Base-by-base conservation (phyloP, 208 protist species). In the Trypanosoma lewisi region DNA sequence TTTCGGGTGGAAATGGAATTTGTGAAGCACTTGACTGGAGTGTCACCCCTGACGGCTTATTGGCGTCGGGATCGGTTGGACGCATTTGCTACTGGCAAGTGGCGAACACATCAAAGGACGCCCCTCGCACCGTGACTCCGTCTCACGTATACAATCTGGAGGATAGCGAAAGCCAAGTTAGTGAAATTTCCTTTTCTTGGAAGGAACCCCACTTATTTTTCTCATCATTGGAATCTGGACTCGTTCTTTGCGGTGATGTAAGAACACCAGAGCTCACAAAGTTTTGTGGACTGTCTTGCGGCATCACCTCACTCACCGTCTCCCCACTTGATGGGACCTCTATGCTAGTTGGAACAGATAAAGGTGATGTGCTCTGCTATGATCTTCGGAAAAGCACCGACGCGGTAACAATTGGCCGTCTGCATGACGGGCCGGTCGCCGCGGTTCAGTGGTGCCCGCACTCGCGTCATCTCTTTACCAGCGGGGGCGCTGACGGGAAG, bases 391-490 rank as follows among this genome's bases (percentile, higher is more conserved):
- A 83, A 44, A 86, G 68, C 60, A 62, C 56, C 21, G 59, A 75
- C 50, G 73, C 83, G 4, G 68, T 93, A 23, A 23, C 42, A 33
- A 72, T 82, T 41, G 57, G 75, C 33, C 63, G 71, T 6, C 61
- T 91, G 54, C 87, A 95, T 59, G 52, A 23, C 14, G 78, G 70
- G 2, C 80, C 90, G 57, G 85, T 95, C 44, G 88, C 80, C 30
- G 67, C 68, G 25, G 23, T 90, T 25, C 70, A 82, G 67, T 96
- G 91, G 87, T 96, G 87, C 55, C 87, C 88, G 17, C 87, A 95
- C 79, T 88, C 86, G 3, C 73, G 68, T 0, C 80, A 89, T 61
- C 80, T 96, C 19, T 91, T 96, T 63, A 57, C 82, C 17, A 83
- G 77, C 42, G 91, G 81, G 23, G 83, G 87, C 12, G 65, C 80